Conservation (phyloP, 345 rosid genomes). For the Physaria fendleri region DNA sequence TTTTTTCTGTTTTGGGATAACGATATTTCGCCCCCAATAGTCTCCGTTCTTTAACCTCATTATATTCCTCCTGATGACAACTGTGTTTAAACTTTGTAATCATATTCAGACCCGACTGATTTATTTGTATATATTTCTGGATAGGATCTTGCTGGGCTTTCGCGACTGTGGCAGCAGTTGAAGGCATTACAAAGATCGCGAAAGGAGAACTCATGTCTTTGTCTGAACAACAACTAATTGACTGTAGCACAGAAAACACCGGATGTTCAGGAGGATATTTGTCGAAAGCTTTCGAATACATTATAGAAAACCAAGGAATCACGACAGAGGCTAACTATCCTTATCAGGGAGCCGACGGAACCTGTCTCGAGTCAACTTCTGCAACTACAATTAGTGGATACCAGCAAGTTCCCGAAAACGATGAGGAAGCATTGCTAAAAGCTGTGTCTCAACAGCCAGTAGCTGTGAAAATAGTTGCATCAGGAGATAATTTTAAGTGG, state of each 20-base stretch:
- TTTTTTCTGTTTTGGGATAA: too few species aligned
- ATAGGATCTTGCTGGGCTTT: conserved; percentile 60
- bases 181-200: conserved; percentile 37
- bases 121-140: too few species aligned
- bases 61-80: too few species aligned
- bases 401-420: not conserved
- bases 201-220: conserved; percentile 29
- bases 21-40: too few species aligned
- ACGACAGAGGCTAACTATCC: too few species aligned
- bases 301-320: conserved; percentile 28
- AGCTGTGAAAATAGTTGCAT: conserved; percentile 25
- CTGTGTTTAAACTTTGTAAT: too few species aligned
- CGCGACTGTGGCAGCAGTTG: conserved; percentile 42
- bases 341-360: too few species aligned
- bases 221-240: conserved; percentile 55
- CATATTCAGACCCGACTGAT: too few species aligned
- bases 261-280: conserved; percentile 35
- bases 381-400: not conserved
- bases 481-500: not conserved
- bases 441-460: conserved; percentile 34
- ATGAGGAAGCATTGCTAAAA: conserved; percentile 4
- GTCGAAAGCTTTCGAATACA: conserved; percentile 31
- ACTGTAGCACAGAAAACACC: conserved; percentile 26
- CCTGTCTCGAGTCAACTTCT: not conserved
- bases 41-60: too few species aligned